Conservation (phyloP, 208 protist genomes). For the Leishmania braziliensis region DNA sequence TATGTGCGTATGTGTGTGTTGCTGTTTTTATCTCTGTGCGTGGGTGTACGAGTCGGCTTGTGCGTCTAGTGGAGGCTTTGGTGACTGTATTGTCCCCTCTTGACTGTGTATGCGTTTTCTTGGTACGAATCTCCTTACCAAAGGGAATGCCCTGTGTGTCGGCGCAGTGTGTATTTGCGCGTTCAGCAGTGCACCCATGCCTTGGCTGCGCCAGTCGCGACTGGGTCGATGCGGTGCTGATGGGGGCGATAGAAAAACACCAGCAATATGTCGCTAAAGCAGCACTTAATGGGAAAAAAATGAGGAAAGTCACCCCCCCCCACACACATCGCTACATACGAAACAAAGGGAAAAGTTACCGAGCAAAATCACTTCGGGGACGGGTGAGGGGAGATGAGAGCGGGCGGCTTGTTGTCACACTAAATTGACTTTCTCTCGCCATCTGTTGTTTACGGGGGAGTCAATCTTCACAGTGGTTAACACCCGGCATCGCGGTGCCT, state of each 20-base stretch:
- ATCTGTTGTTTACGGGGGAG: neutral
- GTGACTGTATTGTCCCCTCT: neutral
- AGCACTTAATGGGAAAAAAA: neutral
- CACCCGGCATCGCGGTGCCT: neutral
- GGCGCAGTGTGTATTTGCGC: neutral
- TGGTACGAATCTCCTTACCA: neutral
- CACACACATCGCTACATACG: neutral
- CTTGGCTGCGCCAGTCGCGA: neutral
- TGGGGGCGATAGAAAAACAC: neutral
- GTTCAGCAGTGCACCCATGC: neutral
- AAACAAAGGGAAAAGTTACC: neutral
- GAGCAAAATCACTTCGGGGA: neutral
- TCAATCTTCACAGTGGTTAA: neutral
- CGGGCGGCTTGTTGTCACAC: neutral
- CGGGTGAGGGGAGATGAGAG: neutral
- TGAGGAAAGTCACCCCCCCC: neutral
- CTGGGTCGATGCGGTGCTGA: neutral
- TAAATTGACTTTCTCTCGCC: neutral
- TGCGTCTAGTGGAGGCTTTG: neutral
- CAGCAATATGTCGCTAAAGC: neutral
- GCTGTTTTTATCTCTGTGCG: neutral
- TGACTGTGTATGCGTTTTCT: neutral
- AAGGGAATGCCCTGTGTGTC: neutral
- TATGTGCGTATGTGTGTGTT: neutral
- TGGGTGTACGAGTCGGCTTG: neutral